A percentile compares a stretch with the other conserved stretches of the same genome.
Evolutionary conservation across 352 stramenopile species (phyloP).

Genomic region (Thalassiosira oceanica): DNA sequence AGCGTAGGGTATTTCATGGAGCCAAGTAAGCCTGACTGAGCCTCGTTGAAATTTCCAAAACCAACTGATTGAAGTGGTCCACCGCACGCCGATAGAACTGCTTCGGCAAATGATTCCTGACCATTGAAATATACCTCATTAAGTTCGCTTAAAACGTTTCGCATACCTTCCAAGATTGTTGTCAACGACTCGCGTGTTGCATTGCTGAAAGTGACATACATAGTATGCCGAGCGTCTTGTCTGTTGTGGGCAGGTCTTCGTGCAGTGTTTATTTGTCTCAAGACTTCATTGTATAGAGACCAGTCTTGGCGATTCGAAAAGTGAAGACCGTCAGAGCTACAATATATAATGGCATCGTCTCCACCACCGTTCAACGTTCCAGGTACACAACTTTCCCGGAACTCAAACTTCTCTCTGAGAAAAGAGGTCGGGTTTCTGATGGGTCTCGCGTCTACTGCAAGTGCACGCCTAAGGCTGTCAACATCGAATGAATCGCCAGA

Average conservation of each 20-base stretch:
- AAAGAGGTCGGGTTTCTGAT: conserved; percentile 27
- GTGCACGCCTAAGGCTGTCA: conserved; percentile 1
- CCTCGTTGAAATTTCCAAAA: conserved; percentile 13
- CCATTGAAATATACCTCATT: conserved; percentile 4
- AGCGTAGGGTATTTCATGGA: conserved; percentile 9
- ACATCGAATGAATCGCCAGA: conserved; percentile 17
- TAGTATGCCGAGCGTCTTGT: conserved; percentile 4
- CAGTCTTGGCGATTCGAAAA: conserved; percentile 23
- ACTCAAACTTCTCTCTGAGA: conserved; percentile 31
- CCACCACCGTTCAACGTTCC: background rate
- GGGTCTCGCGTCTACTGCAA: too few relatives aligned
- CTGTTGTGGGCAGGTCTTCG: conserved; percentile 12
- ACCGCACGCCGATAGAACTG: background rate
- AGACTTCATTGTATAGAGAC: conserved; percentile 23
- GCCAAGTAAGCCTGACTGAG: conserved; percentile 12
- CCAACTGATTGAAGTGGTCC: conserved; percentile 5
- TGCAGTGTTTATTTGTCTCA: conserved; percentile 9
- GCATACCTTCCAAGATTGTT: conserved; percentile 23
- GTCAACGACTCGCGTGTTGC: conserved; percentile 10
- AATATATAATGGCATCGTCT: conserved; percentile 1
- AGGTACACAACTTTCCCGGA: conserved; percentile 1
- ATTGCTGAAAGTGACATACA: conserved; percentile 16
- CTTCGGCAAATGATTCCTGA: conserved; percentile 11
- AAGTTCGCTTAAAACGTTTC: conserved; percentile 13
- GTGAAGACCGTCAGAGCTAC: conserved; percentile 14